Conservation (phyloP, 2,329 filamentous ascomycete genomes). For the Cladophialophora carrionii region DNA sequence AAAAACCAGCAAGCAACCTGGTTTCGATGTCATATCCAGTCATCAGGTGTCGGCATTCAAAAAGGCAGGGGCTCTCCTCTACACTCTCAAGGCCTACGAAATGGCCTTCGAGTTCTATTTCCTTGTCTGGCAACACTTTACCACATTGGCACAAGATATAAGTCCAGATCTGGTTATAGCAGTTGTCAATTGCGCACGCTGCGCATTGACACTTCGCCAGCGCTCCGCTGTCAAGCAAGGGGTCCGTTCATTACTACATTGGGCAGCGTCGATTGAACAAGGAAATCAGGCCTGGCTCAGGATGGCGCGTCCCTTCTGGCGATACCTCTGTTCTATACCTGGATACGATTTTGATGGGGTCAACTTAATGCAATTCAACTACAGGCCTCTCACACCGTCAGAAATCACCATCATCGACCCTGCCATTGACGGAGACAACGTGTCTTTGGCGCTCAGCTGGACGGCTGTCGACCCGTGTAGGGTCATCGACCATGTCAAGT, state of each 20-base stretch:
- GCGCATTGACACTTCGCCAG: background rate
- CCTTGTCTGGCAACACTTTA: background rate
- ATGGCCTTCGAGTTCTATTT: background rate
- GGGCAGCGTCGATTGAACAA: no score
- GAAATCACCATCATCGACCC: background rate
- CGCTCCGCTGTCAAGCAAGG: no score
- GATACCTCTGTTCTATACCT: no score
- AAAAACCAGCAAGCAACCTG: background rate
- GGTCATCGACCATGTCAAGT: background rate
- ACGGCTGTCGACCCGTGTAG: background rate
- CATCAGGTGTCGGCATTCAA: background rate
- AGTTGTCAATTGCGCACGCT: background rate
- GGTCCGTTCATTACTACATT: no score
- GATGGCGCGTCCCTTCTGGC: no score
- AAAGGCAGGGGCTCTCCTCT: background rate
- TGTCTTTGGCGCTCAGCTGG: background rate
- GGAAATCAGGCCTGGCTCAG: no score
- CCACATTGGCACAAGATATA: background rate
- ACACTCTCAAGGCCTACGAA: background rate
- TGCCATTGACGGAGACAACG: background rate
- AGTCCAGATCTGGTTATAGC: background rate
- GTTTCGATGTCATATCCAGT: background rate
- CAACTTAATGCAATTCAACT: background rate
- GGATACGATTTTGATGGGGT: no score
- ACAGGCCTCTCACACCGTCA: background rate